phyloP scores from a whole-genome alignment of 768 basidiomycete species.

The Mycena chlorophos region DNA sequence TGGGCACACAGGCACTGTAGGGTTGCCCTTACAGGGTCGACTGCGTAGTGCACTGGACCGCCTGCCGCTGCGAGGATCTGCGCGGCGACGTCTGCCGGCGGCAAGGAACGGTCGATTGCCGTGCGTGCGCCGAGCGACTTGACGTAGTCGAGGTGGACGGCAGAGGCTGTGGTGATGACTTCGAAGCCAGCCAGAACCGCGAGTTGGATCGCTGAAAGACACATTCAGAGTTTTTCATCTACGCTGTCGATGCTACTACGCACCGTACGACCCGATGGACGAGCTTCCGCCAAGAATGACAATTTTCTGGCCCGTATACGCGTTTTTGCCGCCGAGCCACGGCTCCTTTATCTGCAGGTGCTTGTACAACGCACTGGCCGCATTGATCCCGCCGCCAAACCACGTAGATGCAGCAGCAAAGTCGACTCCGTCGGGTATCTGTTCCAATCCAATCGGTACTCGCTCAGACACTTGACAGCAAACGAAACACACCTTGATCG shows the following conservation, averaged over 20 bases:
- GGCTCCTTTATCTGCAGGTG: slow-evolving; percentile 6
- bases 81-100: slow-evolving; percentile 23
- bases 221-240: neutral
- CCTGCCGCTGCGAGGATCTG: slow-evolving; percentile 7
- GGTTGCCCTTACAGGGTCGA: too few species aligned
- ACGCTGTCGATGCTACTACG: neutral
- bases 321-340: slow-evolving; percentile 8
- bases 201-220: slow-evolving; percentile 7
- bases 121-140: slow-evolving; percentile 31
- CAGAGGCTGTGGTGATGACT: slow-evolving; percentile 34
- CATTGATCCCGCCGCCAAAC: slow-evolving; percentile 3
- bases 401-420: slow-evolving; percentile 5
- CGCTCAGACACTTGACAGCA: too few species aligned
- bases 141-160: slow-evolving; percentile 26
- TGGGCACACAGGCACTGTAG: too few species aligned
- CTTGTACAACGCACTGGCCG: slow-evolving; percentile 8
- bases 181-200: slow-evolving; percentile 20
- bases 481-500: neutral
- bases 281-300: slow-evolving; percentile 13
- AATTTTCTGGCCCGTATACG: slow-evolving; percentile 8
- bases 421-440: slow-evolving; percentile 2
- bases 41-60: neutral
- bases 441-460: too few species aligned
- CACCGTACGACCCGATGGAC: slow-evolving; percentile 7
- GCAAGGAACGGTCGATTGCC: slow-evolving; percentile 30